Evolutionary conservation across 2,329 filamentous ascomycete genomes (phyloP), one percentile per base, ranked within the genome.

Genomic region (Diaporthe destruens): DNA sequence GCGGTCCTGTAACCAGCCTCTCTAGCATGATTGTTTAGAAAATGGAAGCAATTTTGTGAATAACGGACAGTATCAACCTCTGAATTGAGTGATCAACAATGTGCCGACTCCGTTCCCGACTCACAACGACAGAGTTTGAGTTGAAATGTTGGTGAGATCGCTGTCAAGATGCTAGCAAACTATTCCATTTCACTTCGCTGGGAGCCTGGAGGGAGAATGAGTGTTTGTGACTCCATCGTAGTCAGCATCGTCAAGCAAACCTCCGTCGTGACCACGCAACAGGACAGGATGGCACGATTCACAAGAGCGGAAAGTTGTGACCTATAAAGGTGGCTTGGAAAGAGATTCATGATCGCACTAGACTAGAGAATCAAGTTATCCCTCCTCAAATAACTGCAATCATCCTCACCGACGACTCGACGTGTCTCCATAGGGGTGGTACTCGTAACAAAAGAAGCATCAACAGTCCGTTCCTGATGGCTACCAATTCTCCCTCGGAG

Each of bases 161-260:
- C 29, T 12, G 1, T 29, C 25, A 32, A 16, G 39, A n/a, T 16
- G 4, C 6, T n/a, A 11, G 16, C 7, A 57, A 49, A 3, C 1
- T 49, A 29, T 55, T 25, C 6, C 23, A 9, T 16, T 39, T 14
- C 36, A 12, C 11, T 39, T 14, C 36, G 9, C 36, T 12, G 9
- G 18, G 1, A 3, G 14, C 8, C 36, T 25, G 23, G 36, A n/a
- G 16, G 56, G 7, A 44, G 20, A 1, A 36, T 39, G 53, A 23
- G n/a, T 57, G 18, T 49, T 39, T 12, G 18, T 69, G 54, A 69
- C 67, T 59, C 54, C 44, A 1, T 49, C 12, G 5, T n/a, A 69
- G 7, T 59, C 67, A 49, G 16, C 11, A 39, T 25, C 25, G n/a
- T 53, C 16, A n/a, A 11, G 16, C 54, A 47, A n/a, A 34, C 32